phyloP scores from a whole-genome alignment of 495 filamentous ascomycete species.

The Aspergillus wentii region DNA sequence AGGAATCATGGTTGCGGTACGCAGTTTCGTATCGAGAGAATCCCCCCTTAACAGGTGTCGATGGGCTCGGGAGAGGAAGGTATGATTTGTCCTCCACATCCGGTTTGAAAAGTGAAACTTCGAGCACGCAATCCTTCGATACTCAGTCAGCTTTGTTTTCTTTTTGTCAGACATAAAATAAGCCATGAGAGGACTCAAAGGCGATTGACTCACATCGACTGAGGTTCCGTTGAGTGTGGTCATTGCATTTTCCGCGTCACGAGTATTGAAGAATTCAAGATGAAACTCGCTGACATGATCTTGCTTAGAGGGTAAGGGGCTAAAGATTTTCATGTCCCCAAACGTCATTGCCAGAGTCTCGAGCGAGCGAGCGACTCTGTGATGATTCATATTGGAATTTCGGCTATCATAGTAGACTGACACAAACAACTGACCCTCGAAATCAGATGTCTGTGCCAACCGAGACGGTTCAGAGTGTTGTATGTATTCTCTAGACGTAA shows the following conservation, averaged over 20 bases:
- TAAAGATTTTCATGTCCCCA: slow-evolving; percentile 51
- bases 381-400: slow-evolving; percentile 15
- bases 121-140: slow-evolving; percentile 22
- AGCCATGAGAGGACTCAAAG: too few species aligned
- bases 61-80: slow-evolving; percentile 7
- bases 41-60: slow-evolving; percentile 8
- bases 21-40: slow-evolving; percentile 7
- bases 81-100: slow-evolving; percentile 15
- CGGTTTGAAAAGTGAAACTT: slow-evolving; percentile 20
- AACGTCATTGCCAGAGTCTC: slow-evolving; percentile 44
- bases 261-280: slow-evolving; percentile 52
- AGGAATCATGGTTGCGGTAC: slow-evolving; percentile 8
- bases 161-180: background rate
- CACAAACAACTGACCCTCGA: slow-evolving; percentile 28
- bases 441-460: slow-evolving; percentile 28
- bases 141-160: background rate
- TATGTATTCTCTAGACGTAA: slow-evolving; percentile 35
- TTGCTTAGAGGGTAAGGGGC: slow-evolving; percentile 24
- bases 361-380: slow-evolving; percentile 22
- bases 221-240: slow-evolving; percentile 38
- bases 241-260: slow-evolving; percentile 29
- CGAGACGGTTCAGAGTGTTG: slow-evolving; percentile 18
- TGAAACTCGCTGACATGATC: slow-evolving; percentile 29
- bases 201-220: slow-evolving; percentile 38
- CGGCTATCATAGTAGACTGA: slow-evolving; percentile 22